These are phyloP conservation scores for Rhododendron mucronatum DNA, from an alignment of 148 eudicot genomes.

Conservation along the genomic window DNA sequence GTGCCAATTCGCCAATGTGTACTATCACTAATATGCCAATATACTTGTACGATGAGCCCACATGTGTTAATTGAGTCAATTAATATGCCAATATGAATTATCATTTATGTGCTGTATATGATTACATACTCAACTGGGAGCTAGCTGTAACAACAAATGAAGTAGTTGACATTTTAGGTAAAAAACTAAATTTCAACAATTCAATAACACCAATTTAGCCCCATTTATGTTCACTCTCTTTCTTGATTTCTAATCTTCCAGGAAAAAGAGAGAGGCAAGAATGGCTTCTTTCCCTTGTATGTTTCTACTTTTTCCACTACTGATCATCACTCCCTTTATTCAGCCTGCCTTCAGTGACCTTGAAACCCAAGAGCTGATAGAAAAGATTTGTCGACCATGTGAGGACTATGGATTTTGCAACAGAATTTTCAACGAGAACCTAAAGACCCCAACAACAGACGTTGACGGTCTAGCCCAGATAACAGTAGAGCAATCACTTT, in stretches of 20 bases:
- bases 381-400: not conserved
- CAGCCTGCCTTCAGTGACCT: not conserved
- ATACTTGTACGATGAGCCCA: not conserved
- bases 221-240: not conserved
- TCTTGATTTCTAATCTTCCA: not conserved
- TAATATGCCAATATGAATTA: not conserved
- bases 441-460: conserved; percentile 3
- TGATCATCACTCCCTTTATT: not conserved
- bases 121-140: not conserved
- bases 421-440: not conserved
- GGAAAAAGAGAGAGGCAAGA: not conserved
- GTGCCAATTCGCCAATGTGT: not conserved
- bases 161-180: not conserved
- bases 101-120: not conserved
- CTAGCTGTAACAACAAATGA: not conserved
- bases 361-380: not conserved
- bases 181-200: not conserved
- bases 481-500: not conserved
- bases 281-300: not conserved
- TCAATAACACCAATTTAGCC: not conserved
- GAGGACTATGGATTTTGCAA: not conserved
- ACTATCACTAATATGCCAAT: not conserved
- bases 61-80: not conserved
- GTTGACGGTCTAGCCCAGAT: not conserved
- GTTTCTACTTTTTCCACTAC: not conserved